These are phyloP conservation scores for Besnoitia besnoiti DNA, from an alignment of 169 alveolate genomes.

Conservation along the genomic window DNA sequence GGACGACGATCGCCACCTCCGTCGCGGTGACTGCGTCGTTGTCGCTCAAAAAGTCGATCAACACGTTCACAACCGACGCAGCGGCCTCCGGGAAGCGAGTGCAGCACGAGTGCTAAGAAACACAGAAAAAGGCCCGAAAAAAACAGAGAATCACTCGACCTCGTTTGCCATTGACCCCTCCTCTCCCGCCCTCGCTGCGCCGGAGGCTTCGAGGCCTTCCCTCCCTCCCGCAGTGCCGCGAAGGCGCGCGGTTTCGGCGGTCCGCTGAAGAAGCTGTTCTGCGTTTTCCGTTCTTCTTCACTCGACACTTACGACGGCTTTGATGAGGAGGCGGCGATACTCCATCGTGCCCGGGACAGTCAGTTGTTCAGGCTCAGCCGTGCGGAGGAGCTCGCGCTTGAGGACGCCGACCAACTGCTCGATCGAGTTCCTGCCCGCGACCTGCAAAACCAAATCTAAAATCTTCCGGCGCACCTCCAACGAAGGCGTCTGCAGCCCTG, in stretches of 20 bases:
- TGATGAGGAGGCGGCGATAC: constrained; percentile 37
- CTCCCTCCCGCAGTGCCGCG: no score
- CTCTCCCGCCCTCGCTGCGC: no score
- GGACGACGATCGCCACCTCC: constrained; percentile 13
- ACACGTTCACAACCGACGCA: not conserved
- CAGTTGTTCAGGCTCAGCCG: constrained; percentile 33
- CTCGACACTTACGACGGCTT: constrained; percentile 48
- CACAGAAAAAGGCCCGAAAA: not conserved
- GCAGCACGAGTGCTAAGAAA: constrained; percentile 28
- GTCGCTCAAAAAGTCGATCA: constrained; percentile 38
- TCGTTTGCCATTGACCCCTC: no score
- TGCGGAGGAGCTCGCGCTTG: constrained; percentile 41
- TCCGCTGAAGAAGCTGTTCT: no score
- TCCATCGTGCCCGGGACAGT: constrained; percentile 35
- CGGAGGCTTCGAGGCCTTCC: no score
- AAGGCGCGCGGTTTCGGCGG: no score
- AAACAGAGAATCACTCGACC: not conserved
- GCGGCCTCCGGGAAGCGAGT: constrained; percentile 47
- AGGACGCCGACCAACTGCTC: constrained; percentile 37
- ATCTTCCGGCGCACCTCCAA: constrained; percentile 49
- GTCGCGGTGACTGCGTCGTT: constrained; percentile 19
- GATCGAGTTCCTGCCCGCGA: constrained; percentile 8
- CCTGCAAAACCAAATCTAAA: constrained; percentile 34
- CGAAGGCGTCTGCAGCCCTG: constrained; percentile 55
- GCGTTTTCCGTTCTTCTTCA: no score